Evolutionary conservation across 768 basidiomycete genomes (phyloP), one percentile per base, ranked within the genome.

Genomic region (Erythrobasidium yunnanense): DNA sequence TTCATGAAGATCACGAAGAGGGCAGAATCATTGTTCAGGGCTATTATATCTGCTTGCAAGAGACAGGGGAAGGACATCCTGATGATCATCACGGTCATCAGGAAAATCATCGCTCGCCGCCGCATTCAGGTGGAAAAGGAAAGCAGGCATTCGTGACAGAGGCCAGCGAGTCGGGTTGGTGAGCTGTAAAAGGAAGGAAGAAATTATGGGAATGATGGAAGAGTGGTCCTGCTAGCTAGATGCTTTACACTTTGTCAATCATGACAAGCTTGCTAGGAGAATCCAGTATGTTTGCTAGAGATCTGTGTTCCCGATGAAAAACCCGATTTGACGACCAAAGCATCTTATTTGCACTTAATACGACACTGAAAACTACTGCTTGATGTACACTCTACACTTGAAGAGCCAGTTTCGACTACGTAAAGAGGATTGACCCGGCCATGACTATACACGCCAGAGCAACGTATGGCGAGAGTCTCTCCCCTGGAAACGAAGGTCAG

Each of bases 381-480:
- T n/a, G n/a, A n/a, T n/a, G n/a, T n/a, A n/a, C n/a, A n/a, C n/a
- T n/a, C n/a, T n/a, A n/a, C n/a, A n/a, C n/a, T n/a, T n/a, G n/a
- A n/a, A n/a, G n/a, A n/a, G n/a, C n/a, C n/a, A n/a, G n/a, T n/a
- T n/a, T n/a, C n/a, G n/a, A n/a, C n/a, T n/a, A n/a, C n/a, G n/a
- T n/a, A n/a, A n/a, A 23, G n/a, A 86, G 73, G 65, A 90, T 82
- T 35, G 84, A 84, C 50, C 85, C 79, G 0, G 90, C 95, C 95
- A 99, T 97, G 25, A 83, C 83, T 23, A 96, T 77, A 75, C 93
- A 97, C 17, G 93, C 90, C 15, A 99, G 75, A 4, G 87, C 86
- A 17, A 99, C 95, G 72, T 96, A 97, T 38, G 93, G 95, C 29
- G 93, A 96, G 49, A 99, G 78, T 20, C 95, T 83, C 76, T 97